phyloP scores from a whole-genome alignment of 768 basidiomycete species.

The Mycena metata region DNA sequence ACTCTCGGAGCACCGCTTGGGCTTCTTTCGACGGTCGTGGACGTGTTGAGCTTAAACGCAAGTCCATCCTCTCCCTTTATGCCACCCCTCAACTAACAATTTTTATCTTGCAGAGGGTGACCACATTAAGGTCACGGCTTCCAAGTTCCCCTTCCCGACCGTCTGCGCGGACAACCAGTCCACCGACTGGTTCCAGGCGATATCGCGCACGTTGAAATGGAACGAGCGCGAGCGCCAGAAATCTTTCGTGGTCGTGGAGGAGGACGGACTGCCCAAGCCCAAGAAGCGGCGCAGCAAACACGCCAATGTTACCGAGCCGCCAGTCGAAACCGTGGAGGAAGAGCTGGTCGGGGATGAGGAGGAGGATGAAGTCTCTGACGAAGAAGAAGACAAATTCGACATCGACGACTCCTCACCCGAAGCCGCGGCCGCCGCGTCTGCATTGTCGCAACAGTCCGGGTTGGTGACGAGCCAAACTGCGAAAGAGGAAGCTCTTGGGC shows the following conservation, averaged over 20 bases:
- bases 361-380: slow-evolving; percentile 61
- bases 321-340: slow-evolving; percentile 44
- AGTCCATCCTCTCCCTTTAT: slow-evolving; percentile 47
- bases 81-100: slow-evolving; percentile 26
- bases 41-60: slow-evolving; percentile 94
- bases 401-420: slow-evolving; percentile 91
- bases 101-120: slow-evolving; percentile 85
- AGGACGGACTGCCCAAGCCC: slow-evolving; percentile 67
- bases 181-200: slow-evolving; percentile 98
- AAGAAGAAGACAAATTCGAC: slow-evolving; percentile 81
- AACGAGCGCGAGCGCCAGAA: slow-evolving; percentile 99
- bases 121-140: slow-evolving; percentile 98
- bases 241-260: slow-evolving; percentile 98
- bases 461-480: slow-evolving; percentile 34
- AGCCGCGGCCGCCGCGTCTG: slow-evolving; percentile 46
- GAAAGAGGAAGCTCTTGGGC: slow-evolving; percentile 40
- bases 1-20: slow-evolving; percentile 98
- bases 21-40: slow-evolving; percentile 98
- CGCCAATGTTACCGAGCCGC: slow-evolving; percentile 31
- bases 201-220: slow-evolving; percentile 97
- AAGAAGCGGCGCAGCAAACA: slow-evolving; percentile 46
- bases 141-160: slow-evolving; percentile 97
- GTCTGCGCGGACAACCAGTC: slow-evolving; percentile 98
- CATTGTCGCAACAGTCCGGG: slow-evolving; percentile 26
- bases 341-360: slow-evolving; percentile 60